Evolutionary conservation across 768 basidiomycete genomes (phyloP), one percentile per base, ranked within the genome.

Genomic region (Collybia nuda): DNA sequence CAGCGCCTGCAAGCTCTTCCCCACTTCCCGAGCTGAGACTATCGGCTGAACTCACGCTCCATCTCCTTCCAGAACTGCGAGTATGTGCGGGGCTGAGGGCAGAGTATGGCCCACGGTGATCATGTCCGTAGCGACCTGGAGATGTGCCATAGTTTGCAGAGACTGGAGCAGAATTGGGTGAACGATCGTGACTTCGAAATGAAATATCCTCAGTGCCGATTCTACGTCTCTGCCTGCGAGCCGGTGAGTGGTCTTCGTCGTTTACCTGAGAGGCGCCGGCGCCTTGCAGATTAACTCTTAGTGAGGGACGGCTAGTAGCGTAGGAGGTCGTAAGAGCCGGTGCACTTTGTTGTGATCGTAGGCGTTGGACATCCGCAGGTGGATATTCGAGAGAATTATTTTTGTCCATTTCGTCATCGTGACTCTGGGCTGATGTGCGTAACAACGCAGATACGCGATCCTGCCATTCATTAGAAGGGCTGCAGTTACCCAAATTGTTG

Each of bases 391-490:
- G 3, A 8, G 32, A 32, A 32, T 12, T 21, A 47, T 36, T 23
- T 17, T 35, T 18, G 12, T 40, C 24, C 12, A 35, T 17, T 22
- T 3, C 29, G 29, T 36, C 46, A 4, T 32, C 41, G 12, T 28
- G 47, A 37, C 32, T 58, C 18, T 62, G 50, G 55, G 59, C 59
- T 39, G 57, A 61, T 29, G 59, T 53, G 50, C 62, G 64, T 35
- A 76, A 67, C 68, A 75, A 75, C 21, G 66, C 56, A 3, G 69
- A 68, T 2, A 92, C 84, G 40, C 74, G 72, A 58, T 89, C 88
- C 65, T 92, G 90, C 90, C 90, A 92, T 67, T 92, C 88, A 55
- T 84, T 85, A 19, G 88, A 86, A 15, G 89, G 88, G 56, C 88
- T 90, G 51, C 29, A 48, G n/a, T 40, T 18, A 5, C 12, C n/a